These are phyloP conservation scores for Penicillium freii DNA, from an alignment of 2,329 filamentous ascomycete species.

Conservation along the genomic window DNA sequence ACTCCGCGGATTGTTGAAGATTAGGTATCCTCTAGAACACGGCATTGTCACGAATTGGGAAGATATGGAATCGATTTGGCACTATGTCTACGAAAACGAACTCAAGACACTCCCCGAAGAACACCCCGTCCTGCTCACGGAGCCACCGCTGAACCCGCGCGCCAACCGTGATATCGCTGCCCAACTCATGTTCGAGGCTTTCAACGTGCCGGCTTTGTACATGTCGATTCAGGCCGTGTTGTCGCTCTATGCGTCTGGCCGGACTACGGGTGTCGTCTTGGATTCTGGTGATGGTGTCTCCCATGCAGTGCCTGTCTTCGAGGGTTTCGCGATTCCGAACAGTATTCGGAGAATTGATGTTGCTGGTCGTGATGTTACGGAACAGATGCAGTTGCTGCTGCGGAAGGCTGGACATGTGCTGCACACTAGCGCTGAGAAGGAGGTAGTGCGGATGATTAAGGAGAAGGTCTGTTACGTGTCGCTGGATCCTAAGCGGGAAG, in stretches of 20 bases:
- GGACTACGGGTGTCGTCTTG: slow-evolving; percentile 92
- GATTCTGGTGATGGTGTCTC: slow-evolving; percentile 96
- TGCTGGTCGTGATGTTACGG: slow-evolving; percentile 91
- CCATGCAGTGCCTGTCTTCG: slow-evolving; percentile 94
- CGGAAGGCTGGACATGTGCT: slow-evolving; percentile 92
- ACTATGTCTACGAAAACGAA: slow-evolving; percentile 93
- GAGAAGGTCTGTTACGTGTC: slow-evolving; percentile 92
- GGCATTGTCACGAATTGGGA: slow-evolving; percentile 99
- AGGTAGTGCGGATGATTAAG: slow-evolving; percentile 96
- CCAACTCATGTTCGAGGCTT: slow-evolving; percentile 97
- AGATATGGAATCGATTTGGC: slow-evolving; percentile 99
- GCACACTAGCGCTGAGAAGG: slow-evolving; percentile 97
- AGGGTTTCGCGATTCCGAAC: slow-evolving; percentile 94
- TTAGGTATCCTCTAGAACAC: slow-evolving; percentile 91
- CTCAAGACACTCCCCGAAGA: slow-evolving; percentile 97
- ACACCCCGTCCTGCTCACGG: slow-evolving; percentile 94
- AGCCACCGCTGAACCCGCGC: slow-evolving; percentile 91
- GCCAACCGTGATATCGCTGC: slow-evolving; percentile 94
- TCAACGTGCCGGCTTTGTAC: slow-evolving; percentile 95
- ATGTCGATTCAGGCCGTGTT: slow-evolving; percentile 96
- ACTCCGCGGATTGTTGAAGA: slow-evolving; percentile 88
- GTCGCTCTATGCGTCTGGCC: slow-evolving; percentile 90
- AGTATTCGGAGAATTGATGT: slow-evolving; percentile 96
- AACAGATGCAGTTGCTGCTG: slow-evolving; percentile 86
- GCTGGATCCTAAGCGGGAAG: slow-evolving; percentile 84